Percentiles rank a stretch among this genome's conserved stretches.
Conservation (phyloP, 306 rosid genomes). For the Astragalus membranaceus region DNA sequence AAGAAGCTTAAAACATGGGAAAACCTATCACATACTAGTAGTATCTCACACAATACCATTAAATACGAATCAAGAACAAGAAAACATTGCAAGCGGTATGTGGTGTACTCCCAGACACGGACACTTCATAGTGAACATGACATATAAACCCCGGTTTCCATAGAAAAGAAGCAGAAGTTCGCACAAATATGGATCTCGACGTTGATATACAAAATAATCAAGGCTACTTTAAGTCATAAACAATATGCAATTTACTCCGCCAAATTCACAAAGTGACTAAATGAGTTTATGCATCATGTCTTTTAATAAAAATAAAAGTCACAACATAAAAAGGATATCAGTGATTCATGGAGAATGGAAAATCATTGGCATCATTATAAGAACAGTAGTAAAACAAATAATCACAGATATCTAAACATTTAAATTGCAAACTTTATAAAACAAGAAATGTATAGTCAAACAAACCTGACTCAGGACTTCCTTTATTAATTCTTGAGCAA, state of each 20-base stretch:
- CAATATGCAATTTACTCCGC: background rate
- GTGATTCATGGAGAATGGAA: background rate
- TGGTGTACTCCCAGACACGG: background rate
- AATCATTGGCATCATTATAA: background rate
- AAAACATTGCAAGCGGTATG: background rate
- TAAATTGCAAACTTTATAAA: background rate
- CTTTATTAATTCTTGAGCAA: constrained; percentile 79
- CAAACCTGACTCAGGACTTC: constrained; percentile 97
- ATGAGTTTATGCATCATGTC: background rate
- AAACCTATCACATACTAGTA: background rate
- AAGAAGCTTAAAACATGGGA: constrained; percentile 9
- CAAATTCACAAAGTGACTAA: background rate
- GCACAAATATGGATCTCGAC: background rate
- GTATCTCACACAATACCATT: background rate
- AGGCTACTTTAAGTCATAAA: background rate
- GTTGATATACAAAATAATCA: background rate
- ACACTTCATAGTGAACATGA: background rate
- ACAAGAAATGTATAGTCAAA: constrained; percentile 6
- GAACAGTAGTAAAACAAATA: background rate
- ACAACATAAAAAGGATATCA: background rate
- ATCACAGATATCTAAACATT: background rate
- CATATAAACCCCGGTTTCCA: constrained; percentile 6
- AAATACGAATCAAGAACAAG: background rate
- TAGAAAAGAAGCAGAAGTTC: background rate
- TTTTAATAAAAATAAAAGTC: background rate